A percentile compares a stretch with the other conserved stretches of the same genome.
Conservation (phyloP, 2,329 filamentous ascomycete species). For the Decorospora gaudefroyi region DNA sequence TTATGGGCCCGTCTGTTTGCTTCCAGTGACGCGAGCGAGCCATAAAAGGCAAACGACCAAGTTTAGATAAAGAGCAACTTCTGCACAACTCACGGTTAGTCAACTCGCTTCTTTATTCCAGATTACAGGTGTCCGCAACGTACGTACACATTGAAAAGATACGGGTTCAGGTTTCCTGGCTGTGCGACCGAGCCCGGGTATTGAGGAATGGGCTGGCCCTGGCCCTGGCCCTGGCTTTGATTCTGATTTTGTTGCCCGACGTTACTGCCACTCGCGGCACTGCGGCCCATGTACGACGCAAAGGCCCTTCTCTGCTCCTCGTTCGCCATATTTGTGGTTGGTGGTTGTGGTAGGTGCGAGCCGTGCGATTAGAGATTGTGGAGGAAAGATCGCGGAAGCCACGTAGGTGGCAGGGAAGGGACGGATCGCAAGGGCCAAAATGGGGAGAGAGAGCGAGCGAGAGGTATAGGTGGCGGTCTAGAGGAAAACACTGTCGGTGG, state of each 20-base stretch:
- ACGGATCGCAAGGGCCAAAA: neutral
- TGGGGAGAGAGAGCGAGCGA: neutral
- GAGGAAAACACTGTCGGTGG: too few relatives aligned
- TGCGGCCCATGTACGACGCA: slow-evolving; percentile 37
- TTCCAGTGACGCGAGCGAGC: neutral
- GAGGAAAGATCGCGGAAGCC: slow-evolving; percentile 17
- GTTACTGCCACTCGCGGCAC: slow-evolving; percentile 7
- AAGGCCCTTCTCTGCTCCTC: slow-evolving; percentile 41
- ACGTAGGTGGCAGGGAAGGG: slow-evolving; percentile 4
- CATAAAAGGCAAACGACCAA: too few relatives aligned
- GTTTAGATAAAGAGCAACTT: slow-evolving; percentile 8
- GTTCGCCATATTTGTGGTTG: slow-evolving; percentile 33
- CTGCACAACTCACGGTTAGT: slow-evolving; percentile 17
- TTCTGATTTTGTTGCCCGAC: too few relatives aligned
- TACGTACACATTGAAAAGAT: slow-evolving; percentile 38
- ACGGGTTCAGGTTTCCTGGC: slow-evolving; percentile 25
- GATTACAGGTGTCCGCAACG: neutral
- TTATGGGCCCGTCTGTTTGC: neutral
- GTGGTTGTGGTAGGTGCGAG: slow-evolving; percentile 20
- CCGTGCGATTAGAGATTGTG: slow-evolving; percentile 7
- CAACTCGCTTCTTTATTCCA: neutral
- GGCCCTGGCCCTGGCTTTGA: slow-evolving; percentile 9
- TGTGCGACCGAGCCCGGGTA: slow-evolving; percentile 24
- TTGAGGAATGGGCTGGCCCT: slow-evolving; percentile 24
- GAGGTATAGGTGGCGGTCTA: slow-evolving; percentile 6